Base-by-base conservation (phyloP, 176 grass and related monocot species). In the Chloris gayana region DNA sequence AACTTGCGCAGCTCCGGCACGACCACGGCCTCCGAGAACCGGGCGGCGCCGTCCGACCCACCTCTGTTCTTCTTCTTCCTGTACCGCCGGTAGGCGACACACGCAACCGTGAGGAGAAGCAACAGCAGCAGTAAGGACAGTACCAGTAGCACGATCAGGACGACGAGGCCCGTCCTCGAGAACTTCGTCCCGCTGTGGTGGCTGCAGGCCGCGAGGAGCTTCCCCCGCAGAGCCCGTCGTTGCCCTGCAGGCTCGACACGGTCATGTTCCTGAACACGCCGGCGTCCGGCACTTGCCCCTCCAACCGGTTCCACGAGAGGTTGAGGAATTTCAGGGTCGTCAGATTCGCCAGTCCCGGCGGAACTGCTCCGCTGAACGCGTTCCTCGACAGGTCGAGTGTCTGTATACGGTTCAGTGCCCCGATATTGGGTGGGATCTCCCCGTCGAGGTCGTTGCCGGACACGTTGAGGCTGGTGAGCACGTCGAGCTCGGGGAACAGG, bases 361-460 rank as follows among this genome's bases (percentile, higher is more conserved):
- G 95, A 53, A 98, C 87, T 44, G 2, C 41, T 8, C 95, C 95
- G 37, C 13, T 82, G 64, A 98, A 87, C 33, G 71, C 66, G 80
- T 98, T 98, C 82, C 74, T 82, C 31, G 95, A 98, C 75, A 87
- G 38, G 85, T 98, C 92, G 33, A 98, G 78, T 30, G 71, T 89
- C 22, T 38, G 64, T 29, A 98, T 75, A 44, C 80, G 77, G 45
- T 91, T 80, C 66, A 92, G 57, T 1, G 66, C 65, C 0, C 60
- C 86, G 60, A 98, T 75, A 19, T 74, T 75, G 29, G 50, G 70
- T 14, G 86, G 81, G 37, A 98, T 81, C 25, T 94, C 89, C 4
- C 95, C 95, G 70, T 70, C 66, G 46, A 98, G 78, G 1, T 65
- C 70, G 65, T 98, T 98, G 74, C 86, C 81, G 35, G 95, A 94